phyloP scores from a whole-genome alignment of 495 filamentous ascomycete species.

The Aspergillus homomorphus region DNA sequence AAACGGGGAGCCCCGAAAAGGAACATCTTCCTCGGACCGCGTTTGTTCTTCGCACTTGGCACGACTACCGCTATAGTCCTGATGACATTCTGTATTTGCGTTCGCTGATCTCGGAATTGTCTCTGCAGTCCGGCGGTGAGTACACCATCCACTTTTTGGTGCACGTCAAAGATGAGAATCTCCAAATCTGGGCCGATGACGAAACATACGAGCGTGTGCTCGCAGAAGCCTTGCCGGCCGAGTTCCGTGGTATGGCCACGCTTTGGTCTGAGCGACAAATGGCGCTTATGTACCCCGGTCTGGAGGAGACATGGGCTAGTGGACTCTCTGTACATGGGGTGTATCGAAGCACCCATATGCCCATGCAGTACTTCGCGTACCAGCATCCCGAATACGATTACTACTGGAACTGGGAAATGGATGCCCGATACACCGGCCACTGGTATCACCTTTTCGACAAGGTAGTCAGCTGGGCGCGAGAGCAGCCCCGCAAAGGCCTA shows the following conservation, averaged over 20 bases:
- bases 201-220: conserved; percentile 62
- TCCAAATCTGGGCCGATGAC: conserved; percentile 65
- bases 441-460: conserved; percentile 86
- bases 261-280: conserved; percentile 94
- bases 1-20: conserved; percentile 17
- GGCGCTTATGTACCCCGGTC: conserved; percentile 77
- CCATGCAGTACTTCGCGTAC: conserved; percentile 87
- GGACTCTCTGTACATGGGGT: conserved; percentile 83
- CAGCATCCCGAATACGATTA: conserved; percentile 91
- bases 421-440: conserved; percentile 93
- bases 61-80: conserved; percentile 52
- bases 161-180: conserved; percentile 63
- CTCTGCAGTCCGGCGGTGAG: conserved; percentile 60
- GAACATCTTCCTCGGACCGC: conserved; percentile 53
- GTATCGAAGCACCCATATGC: conserved; percentile 89
- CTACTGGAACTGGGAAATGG: conserved; percentile 99
- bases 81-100: conserved; percentile 55
- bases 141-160: conserved; percentile 63
- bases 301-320: conserved; percentile 69
- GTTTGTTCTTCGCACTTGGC: conserved; percentile 63
- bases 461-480: conserved; percentile 67
- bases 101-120: conserved; percentile 59
- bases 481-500: conserved; percentile 83
- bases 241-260: conserved; percentile 84
- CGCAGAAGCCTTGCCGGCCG: conserved; percentile 68